phyloP scores from a whole-genome alignment of 2,329 filamentous ascomycete species.

The Penicillium janthinellum region DNA sequence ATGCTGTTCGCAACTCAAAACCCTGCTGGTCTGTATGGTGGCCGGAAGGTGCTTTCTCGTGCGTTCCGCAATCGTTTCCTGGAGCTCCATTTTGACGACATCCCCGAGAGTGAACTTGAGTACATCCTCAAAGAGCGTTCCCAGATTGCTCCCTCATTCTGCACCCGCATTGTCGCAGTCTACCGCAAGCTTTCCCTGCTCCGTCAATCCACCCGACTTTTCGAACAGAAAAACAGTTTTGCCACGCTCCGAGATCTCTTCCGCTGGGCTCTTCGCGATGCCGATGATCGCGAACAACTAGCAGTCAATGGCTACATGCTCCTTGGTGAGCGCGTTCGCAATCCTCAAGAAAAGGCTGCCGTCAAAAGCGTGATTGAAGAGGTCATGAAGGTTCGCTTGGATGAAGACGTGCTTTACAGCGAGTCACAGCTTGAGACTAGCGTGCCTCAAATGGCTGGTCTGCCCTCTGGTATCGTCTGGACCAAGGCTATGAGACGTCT shows the following conservation, averaged over 20 bases:
- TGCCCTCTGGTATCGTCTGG: conserved; percentile 72
- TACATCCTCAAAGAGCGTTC: conserved; percentile 87
- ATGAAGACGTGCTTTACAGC: conserved; percentile 73
- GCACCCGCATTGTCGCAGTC: conserved; percentile 84
- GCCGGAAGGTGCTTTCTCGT: conserved; percentile 86
- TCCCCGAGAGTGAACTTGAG: conserved; percentile 90
- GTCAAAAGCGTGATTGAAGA: conserved; percentile 88
- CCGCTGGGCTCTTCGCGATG: conserved; percentile 84
- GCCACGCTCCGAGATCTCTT: conserved; percentile 95
- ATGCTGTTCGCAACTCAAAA: conserved; percentile 99
- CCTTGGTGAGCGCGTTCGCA: conserved; percentile 89
- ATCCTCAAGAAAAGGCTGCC: conserved; percentile 78
- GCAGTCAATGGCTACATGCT: conserved; percentile 96
- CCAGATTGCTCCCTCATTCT: conserved; percentile 87
- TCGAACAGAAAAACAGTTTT: conserved; percentile 97
- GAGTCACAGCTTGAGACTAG: conserved; percentile 60
- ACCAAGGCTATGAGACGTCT: conserved; percentile 91
- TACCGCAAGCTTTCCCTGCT: conserved; percentile 90
- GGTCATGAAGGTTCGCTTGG: conserved; percentile 83
- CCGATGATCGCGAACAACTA: conserved; percentile 83
- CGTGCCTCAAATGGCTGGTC: conserved; percentile 43
- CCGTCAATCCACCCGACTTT: conserved; percentile 85
- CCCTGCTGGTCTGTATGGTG: conserved; percentile 91
- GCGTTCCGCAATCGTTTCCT: conserved; percentile 97
- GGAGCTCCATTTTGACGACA: conserved; percentile 96